Base-by-base conservation (phyloP, 2,329 filamentous ascomycete species). In the Apiospora sp. region DNA sequence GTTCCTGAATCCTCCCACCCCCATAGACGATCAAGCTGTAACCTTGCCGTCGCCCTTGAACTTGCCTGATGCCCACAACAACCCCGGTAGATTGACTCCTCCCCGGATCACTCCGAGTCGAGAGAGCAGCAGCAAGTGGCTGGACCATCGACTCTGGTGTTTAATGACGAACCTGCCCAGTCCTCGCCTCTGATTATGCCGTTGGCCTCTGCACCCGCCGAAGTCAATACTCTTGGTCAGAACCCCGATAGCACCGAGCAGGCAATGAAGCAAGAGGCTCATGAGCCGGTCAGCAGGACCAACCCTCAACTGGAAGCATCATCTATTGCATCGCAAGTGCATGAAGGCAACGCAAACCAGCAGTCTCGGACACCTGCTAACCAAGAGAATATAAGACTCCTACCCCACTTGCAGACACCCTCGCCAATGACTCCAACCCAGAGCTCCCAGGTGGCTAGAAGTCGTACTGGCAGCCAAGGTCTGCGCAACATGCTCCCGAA, bases 381-480 rank as follows among this genome's bases (percentile, higher is more conserved):
- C 8, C 30, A n/a, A 37, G 54, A n/a, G 54, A 19, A 58, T 19
- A n/a, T 19, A 7, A 37, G 8, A 30, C 6, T 37, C 19, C 7
- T 12, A 37, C 8, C 30, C 54, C 16, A 7, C 30, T 19, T 30
- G 19, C 54, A 37, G 54, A 61, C 30, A 64, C 34, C 58, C 16
- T 64, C 34, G 2, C 34, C 30, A 19, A 13, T 64, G 58, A 41
- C 30, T 13, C 16, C 30, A 22, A 61, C 34, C 30, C 58, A 41
- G 34, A 64, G n/a, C 19, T 64, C 34, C 41, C 58, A 64, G 41
- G 58, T 64, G 58, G 19, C 58, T 64, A 34, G 58, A 4, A 41
- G 41, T 64, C 58, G 34, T 64, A 64, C 58, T n/a, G 58, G 58
- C 30, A 64, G 58, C 34, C 58, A 64, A 64, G 58, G 58, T 41